Evolutionary conservation across 169 alveolate species (phyloP).

Genomic region (Cryptosporidium ubiquitum): DNA sequence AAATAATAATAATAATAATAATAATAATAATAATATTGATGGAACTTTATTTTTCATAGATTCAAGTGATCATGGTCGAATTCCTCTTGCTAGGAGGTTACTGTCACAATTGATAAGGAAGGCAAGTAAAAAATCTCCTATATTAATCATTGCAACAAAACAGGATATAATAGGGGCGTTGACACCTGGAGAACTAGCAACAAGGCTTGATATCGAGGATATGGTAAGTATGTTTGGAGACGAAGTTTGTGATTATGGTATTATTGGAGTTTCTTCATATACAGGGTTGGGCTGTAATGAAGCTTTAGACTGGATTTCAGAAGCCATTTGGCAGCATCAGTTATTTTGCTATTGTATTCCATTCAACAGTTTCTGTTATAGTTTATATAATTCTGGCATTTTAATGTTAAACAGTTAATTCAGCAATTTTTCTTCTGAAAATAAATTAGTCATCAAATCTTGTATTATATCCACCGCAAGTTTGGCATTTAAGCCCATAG

Average conservation of each 20-base stretch:
- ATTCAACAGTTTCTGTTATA: slow-evolving; percentile 51
- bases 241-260: background rate
- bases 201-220: slow-evolving; percentile 14
- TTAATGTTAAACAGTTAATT: background rate
- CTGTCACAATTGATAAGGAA: slow-evolving; percentile 4
- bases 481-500: slow-evolving; percentile 67
- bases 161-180: slow-evolving; percentile 53
- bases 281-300: slow-evolving; percentile 58
- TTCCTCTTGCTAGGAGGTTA: slow-evolving; percentile 59
- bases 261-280: slow-evolving; percentile 66
- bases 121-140: background rate
- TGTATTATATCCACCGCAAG: slow-evolving; percentile 75
- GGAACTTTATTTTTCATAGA: slow-evolving; percentile 60
- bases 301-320: slow-evolving; percentile 66
- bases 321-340: slow-evolving; percentile 55
- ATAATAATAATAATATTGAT: background rate
- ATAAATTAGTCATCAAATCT: slow-evolving; percentile 27
- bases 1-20: too few species aligned
- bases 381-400: slow-evolving; percentile 7
- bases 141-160: slow-evolving; percentile 48
- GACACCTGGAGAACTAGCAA: slow-evolving; percentile 20
- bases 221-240: slow-evolving; percentile 1
- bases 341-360: slow-evolving; percentile 44
- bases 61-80: slow-evolving; percentile 68
- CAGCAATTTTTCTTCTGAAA: background rate